phyloP scores from a whole-genome alignment of 148 eudicot genomes.

The Persicaria maculosa region DNA sequence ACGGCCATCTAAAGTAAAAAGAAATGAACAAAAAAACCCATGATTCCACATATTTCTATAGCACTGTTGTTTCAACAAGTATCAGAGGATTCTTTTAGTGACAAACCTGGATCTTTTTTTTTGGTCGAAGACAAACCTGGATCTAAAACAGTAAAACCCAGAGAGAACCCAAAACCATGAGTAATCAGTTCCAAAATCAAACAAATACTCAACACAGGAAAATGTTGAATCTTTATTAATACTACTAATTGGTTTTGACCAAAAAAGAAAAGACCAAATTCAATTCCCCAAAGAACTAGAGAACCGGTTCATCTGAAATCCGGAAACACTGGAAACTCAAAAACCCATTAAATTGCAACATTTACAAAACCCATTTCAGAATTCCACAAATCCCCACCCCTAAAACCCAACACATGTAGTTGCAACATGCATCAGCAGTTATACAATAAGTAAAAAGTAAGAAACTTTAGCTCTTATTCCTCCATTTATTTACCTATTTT shows the following conservation, averaged over 20 bases:
- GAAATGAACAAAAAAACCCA: neutral
- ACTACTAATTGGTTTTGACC: neutral
- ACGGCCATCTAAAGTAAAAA: neutral
- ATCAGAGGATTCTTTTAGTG: neutral
- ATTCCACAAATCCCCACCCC: neutral
- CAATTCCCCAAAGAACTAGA: neutral
- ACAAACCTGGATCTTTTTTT: neutral
- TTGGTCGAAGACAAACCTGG: neutral
- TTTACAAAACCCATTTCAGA: neutral
- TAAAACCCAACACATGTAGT: constrained; percentile 2
- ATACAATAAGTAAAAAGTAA: neutral
- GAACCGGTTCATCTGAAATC: neutral
- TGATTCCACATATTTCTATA: neutral
- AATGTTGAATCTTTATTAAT: neutral
- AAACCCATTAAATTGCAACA: neutral
- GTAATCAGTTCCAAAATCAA: neutral
- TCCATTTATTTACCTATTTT: constrained; percentile 52
- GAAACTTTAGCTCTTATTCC: neutral
- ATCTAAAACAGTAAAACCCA: neutral
- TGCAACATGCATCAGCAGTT: neutral
- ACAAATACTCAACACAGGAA: neutral
- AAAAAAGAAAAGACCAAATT: neutral
- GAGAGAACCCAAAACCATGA: neutral
- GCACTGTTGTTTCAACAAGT: constrained; percentile 6
- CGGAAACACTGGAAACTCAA: neutral